Evolutionary conservation across 768 basidiomycete genomes (phyloP).

Genomic region (Cyathus striatus): DNA sequence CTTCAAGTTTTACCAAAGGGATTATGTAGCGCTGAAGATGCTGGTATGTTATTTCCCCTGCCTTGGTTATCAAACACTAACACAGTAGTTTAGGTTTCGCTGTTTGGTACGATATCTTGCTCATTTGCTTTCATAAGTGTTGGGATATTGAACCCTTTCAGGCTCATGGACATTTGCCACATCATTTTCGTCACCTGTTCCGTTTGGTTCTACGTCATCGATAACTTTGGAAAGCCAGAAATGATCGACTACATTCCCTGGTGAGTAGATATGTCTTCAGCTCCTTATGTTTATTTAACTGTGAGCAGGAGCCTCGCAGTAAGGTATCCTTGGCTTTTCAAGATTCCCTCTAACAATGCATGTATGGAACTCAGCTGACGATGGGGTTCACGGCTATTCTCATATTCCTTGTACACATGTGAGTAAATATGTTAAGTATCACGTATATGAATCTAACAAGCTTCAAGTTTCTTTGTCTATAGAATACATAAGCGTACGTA

Average conservation of each 20-base stretch:
- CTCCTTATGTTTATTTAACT: background rate
- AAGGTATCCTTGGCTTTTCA: too few relatives aligned
- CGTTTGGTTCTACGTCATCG: conserved; percentile 23
- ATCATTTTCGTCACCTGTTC: conserved; percentile 35
- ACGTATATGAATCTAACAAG: background rate
- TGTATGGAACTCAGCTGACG: conserved; percentile 13
- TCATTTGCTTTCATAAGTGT: too few relatives aligned
- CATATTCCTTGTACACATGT: conserved; percentile 24
- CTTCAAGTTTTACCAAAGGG: conserved; percentile 26
- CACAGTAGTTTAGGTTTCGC: too few relatives aligned
- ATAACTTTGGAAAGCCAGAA: too few relatives aligned
- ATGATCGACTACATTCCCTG: conserved; percentile 28
- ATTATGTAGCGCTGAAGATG: conserved; percentile 17
- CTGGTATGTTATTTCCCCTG: too few relatives aligned
- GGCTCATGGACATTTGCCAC: conserved; percentile 30
- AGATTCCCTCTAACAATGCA: too few relatives aligned
- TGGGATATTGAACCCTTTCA: too few relatives aligned
- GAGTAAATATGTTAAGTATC: conserved; percentile 6
- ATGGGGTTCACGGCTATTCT: conserved; percentile 24
- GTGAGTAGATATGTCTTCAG: conserved; percentile 13
- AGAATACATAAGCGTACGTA: conserved; percentile 33
- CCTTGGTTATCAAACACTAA: too few relatives aligned
- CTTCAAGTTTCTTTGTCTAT: conserved; percentile 29
- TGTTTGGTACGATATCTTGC: too few relatives aligned
- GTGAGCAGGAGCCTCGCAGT: conserved; percentile 10